Evolutionary conservation across 805 yeast species (phyloP).

Genomic region (Naumovozyma dairenensis): DNA sequence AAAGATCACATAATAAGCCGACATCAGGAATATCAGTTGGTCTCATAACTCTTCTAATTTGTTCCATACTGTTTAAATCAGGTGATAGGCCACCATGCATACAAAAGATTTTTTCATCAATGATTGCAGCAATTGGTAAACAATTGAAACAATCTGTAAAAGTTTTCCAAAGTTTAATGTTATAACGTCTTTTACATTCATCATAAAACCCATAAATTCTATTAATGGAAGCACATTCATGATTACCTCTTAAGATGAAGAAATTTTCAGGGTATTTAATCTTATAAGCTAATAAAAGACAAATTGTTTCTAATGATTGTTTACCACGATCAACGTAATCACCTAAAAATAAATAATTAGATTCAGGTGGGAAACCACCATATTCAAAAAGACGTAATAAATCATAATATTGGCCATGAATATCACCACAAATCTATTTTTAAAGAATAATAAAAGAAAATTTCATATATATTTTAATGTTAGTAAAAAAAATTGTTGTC

Average conservation of each 20-base stretch:
- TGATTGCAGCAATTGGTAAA: slow-evolving; percentile 95
- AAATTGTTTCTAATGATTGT: slow-evolving; percentile 92
- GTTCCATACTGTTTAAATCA: slow-evolving; percentile 96
- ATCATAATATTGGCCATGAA: slow-evolving; percentile 97
- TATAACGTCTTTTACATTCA: slow-evolving; percentile 96
- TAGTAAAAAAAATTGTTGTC: slow-evolving; percentile 6
- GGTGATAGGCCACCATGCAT: slow-evolving; percentile 99
- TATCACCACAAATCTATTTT: slow-evolving; percentile 82
- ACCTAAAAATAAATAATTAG: slow-evolving; percentile 89
- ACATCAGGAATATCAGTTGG: slow-evolving; percentile 99
- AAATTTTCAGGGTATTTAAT: slow-evolving; percentile 97
- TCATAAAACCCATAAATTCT: slow-evolving; percentile 97
- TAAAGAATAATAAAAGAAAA: slow-evolving; percentile 3
- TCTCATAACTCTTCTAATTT: slow-evolving; percentile 96
- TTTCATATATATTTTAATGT: slow-evolving; percentile 2
- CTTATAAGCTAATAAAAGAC: slow-evolving; percentile 87
- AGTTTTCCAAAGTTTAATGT: slow-evolving; percentile 97
- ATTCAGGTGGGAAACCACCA: slow-evolving; percentile 99
- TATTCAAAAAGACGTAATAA: slow-evolving; percentile 90
- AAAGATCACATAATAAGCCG: slow-evolving; percentile 87
- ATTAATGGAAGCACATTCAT: slow-evolving; percentile 96
- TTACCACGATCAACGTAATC: slow-evolving; percentile 99
- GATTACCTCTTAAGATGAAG: slow-evolving; percentile 94
- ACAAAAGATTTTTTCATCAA: slow-evolving; percentile 94
- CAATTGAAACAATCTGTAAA: slow-evolving; percentile 98